Evolutionary conservation across 305 asterid genomes (phyloP), one percentile per base, ranked within the genome.

Genomic region (Monarda citriodora): DNA sequence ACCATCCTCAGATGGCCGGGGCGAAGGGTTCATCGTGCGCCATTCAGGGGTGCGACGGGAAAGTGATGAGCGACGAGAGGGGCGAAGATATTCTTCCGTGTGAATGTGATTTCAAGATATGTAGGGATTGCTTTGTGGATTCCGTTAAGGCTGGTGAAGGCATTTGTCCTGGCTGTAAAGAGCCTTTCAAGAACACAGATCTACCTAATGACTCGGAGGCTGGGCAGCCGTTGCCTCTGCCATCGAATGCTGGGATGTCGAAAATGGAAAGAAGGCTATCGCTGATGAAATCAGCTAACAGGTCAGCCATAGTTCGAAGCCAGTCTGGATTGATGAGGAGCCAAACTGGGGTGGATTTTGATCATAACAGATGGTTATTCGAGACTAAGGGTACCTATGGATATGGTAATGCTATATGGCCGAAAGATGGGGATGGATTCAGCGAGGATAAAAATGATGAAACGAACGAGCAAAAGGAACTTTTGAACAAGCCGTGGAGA

Each of bases 1-100:
- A 48, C 63, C 99, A 93, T 74, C 99, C 99, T 7, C 99, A 93
- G 79, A 89, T 93, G 97, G 96, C 97, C 31, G 99, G 99, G 18
- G 72, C 79, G 26, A 93, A 87, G 74, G 99, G 99, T 15, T 89
- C 99, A 0, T 83, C 95, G 0, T 93, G 99, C 61, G 77, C 94
- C 12, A 72, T 93, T 42, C 86, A 82, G 41, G 99, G 96, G 4
- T 93, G 99, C n/a, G 96, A 93, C 69, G 99, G 95, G 21, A 89
- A 85, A 47, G 97, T 87, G 41, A 82, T 87, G 99, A 87, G 91
- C 38, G 97, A 93, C 21, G 95, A 78, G 71, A 79, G 97, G 77
- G 97, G 99, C 40, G 84, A 76, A 44, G 99, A 89, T 75, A 79
- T 93, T 52, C 90, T 93, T 60, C 99, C 99, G 0, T 93, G 99